Evolutionary conservation across 306 rosid species (phyloP).

Genomic region (Trifolium fragiferum): DNA sequence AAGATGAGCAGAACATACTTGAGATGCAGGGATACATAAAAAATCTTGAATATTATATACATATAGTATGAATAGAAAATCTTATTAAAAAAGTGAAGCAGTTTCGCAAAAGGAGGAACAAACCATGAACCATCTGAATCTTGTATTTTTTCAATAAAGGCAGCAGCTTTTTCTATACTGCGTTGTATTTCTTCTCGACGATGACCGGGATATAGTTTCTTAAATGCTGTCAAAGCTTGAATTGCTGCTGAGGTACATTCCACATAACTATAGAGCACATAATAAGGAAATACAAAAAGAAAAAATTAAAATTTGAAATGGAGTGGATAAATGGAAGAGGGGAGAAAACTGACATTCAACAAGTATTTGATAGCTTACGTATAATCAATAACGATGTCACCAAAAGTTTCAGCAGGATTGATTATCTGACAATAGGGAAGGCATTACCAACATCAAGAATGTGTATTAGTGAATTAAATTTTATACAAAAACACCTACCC

Average conservation of each 20-base stretch:
- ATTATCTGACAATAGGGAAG: slow-evolving; percentile 64
- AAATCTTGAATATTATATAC: slow-evolving; percentile 6
- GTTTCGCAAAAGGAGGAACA: slow-evolving; percentile 40
- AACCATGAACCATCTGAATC: slow-evolving; percentile 90
- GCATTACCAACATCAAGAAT: slow-evolving; percentile 27
- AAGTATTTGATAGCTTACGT: slow-evolving; percentile 66
- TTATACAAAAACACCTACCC: slow-evolving; percentile 10
- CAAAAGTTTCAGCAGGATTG: slow-evolving; percentile 96
- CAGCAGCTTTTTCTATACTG: slow-evolving; percentile 61
- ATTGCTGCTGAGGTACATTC: slow-evolving; percentile 92
- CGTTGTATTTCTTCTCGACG: slow-evolving; percentile 65
- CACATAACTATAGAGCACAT: slow-evolving; percentile 64
- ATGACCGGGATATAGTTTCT: slow-evolving; percentile 67
- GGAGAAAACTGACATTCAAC: slow-evolving; percentile 31
- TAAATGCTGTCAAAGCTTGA: slow-evolving; percentile 72
- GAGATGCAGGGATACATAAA: slow-evolving; percentile 35
- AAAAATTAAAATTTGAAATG: slow-evolving; percentile 9
- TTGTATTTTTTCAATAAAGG: slow-evolving; percentile 66
- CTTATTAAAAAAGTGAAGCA: slow-evolving; percentile 13
- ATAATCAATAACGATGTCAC: slow-evolving; percentile 96
- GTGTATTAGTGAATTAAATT: slow-evolving; percentile 7
- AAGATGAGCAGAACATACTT: slow-evolving; percentile 16
- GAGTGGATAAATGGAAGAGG: slow-evolving; percentile 9
- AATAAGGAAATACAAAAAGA: slow-evolving; percentile 15
- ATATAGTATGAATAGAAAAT: slow-evolving; percentile 25